Evolutionary conservation across 2,329 filamentous ascomycete genomes (phyloP), one percentile per base, ranked within the genome.

Genomic region (Biscogniauxia sp.): DNA sequence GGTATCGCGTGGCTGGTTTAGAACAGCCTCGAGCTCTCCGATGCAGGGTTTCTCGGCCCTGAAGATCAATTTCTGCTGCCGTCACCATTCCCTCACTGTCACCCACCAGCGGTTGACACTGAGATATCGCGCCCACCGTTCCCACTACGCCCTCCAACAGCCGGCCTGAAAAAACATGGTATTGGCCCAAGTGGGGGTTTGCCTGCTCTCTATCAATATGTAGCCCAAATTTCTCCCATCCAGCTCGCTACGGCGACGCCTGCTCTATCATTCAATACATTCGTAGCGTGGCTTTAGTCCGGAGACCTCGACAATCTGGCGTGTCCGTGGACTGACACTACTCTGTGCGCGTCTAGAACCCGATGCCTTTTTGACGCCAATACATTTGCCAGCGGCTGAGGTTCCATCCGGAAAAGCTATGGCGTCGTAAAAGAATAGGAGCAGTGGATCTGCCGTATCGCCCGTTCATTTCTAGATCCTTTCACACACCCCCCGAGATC

Each of bases 351-450:
- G 60, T 54, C 54, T 58, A 54, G 53, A 65, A 53, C 55, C 56
- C 55, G 23, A 51, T 54, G 28, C 45, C 26, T 53, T 45, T 58
- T 15, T 15, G 56, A 59, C 61, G 59, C 64, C 64, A 63, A 63
- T 60, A 55, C 55, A 28, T 52, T 41, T 32, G 61, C 56, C 57
- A 62, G 62, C 64, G 60, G 63, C 64, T 66, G 60, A 52, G 63
- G 56, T 58, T 55, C 55, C 61, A 60, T 54, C 58, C 56, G 45
- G 37, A 57, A 55, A 61, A 66, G 54, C 54, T 23, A 63, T 67
- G 64, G 67, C 54, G 62, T 55, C 50, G 56, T 65, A 55, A 57
- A 59, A 13, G 23, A 23, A 52, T 57, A 59, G 56, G 41, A 57
- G 56, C 59, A 62, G 63, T 65, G 62, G 61, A 45, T 56, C 61